Evolutionary conservation across 2,329 filamentous ascomycete genomes (phyloP).

Genomic region (Hymenoscyphus fructigenus): DNA sequence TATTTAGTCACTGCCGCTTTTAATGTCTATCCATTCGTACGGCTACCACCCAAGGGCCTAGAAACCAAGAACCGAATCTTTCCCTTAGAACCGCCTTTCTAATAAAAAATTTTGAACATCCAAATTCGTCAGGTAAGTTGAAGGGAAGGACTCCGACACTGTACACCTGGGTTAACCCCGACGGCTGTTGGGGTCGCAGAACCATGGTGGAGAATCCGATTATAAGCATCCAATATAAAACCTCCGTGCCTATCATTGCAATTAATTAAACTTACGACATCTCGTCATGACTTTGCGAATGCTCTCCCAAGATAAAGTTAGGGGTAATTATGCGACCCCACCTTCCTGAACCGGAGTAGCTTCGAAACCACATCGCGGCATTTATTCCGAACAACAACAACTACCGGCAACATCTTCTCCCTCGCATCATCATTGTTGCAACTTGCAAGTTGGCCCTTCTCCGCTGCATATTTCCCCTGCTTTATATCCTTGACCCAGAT

Average conservation of each 20-base stretch:
- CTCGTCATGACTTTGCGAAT: background rate
- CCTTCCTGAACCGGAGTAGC: background rate
- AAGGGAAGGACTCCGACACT: no score
- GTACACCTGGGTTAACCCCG: background rate
- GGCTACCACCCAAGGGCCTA: no score
- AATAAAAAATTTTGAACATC: no score
- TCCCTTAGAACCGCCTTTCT: no score
- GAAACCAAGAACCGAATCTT: no score
- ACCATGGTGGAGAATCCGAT: background rate
- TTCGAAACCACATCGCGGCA: background rate
- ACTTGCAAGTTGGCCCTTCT: background rate
- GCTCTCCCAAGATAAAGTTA: background rate
- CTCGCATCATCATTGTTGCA: background rate
- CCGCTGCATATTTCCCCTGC: background rate
- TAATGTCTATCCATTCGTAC: no score
- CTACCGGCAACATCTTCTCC: background rate
- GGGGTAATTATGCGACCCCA: background rate
- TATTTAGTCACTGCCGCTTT: no score
- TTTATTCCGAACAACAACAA: background rate
- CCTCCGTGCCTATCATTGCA: background rate
- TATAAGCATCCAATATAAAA: background rate
- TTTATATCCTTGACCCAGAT: background rate
- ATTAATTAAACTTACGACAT: background rate
- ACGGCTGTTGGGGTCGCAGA: background rate
- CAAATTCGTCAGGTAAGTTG: no score